Evolutionary conservation across 768 basidiomycete genomes (phyloP), one percentile per base, ranked within the genome.

Genomic region (Cubamyces lactineus): DNA sequence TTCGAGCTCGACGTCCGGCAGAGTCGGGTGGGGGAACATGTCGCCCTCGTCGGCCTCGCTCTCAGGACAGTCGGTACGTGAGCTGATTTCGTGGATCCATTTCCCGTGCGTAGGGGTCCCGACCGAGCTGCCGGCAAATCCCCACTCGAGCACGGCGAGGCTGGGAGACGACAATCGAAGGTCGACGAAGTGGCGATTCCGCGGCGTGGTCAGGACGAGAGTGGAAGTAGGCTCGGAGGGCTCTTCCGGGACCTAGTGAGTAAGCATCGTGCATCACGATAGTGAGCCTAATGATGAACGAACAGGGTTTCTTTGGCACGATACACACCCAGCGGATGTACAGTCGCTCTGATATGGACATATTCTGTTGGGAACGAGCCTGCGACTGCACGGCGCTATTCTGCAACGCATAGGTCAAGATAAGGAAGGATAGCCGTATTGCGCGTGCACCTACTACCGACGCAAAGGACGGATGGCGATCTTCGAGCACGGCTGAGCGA

Each of bases 11-110:
- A 62, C 61, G 46, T 54, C 53, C 11, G 58, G 58, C 1, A 56
- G 47, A 21, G 63, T 57, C 17, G 61, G 61, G 26, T 66, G 57
- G 7, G 65, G 65, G 26, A 23, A 49, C 41, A 47, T 62, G 42
- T 55, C 61, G 21, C 65, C 65, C 43, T 64, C 63, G 57, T 64
- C 63, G 16, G 53, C 21, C 48, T 62, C 65, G n/a, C 38, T 48
- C 16, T 62, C 57, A 9, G 65, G 65, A 17, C 57, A 43, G 24
- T 26, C 49, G 4, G 52, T 62, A 57, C 61, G 61, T n/a, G 65
- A 66, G 38, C 62, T 61, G 53, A 62, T 62, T 15, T 66, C 60
- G 53, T 66, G 65, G 50, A 54, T 59, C 65, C 65, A 66, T 15
- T 57, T 55, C 15, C 61, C 61, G 49, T 62, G 61, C 15, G 50